A percentile compares a stretch with the other conserved stretches of the same genome.
These are phyloP conservation scores for Acmispon strigosus DNA, from an alignment of 306 rosid species.

Conservation along the genomic window DNA sequence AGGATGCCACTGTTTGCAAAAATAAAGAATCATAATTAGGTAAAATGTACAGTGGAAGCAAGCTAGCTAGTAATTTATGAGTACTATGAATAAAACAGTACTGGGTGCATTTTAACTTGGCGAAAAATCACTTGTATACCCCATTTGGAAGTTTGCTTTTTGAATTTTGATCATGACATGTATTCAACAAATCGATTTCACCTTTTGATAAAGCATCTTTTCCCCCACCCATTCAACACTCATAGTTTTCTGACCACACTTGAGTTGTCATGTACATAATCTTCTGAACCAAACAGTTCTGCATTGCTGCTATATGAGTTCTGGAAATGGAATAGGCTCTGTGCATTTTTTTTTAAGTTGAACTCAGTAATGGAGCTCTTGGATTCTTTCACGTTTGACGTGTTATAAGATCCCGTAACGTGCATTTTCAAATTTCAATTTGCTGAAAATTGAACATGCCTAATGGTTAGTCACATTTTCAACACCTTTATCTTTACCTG, in stretches of 20 bases:
- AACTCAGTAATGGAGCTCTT: too few relatives aligned
- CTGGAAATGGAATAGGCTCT: not conserved
- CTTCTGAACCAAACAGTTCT: not conserved
- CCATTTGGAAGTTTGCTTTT: constrained; percentile 21
- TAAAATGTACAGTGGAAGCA: constrained; percentile 23
- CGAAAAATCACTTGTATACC: constrained; percentile 21
- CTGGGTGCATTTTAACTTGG: constrained; percentile 1
- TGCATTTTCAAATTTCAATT: too few relatives aligned
- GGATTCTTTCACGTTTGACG: too few relatives aligned
- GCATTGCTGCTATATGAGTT: not conserved
- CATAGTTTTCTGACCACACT: constrained; percentile 12
- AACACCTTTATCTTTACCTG: too few relatives aligned
- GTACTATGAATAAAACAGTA: constrained; percentile 32
- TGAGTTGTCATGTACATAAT: constrained; percentile 13
- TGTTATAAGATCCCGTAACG: too few relatives aligned
- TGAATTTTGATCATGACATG: constrained; percentile 24
- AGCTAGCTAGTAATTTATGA: not conserved
- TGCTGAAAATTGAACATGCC: not conserved
- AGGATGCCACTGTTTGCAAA: not conserved
- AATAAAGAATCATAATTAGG: not conserved
- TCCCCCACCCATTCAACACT: not conserved
- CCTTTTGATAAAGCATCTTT: constrained; percentile 38
- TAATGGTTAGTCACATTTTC: too few relatives aligned
- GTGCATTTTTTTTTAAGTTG: too few relatives aligned
- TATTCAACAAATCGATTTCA: constrained; percentile 30